These are phyloP conservation scores for Fusarium sp. DNA, from an alignment of 2,329 filamentous ascomycete genomes.

Conservation along the genomic window DNA sequence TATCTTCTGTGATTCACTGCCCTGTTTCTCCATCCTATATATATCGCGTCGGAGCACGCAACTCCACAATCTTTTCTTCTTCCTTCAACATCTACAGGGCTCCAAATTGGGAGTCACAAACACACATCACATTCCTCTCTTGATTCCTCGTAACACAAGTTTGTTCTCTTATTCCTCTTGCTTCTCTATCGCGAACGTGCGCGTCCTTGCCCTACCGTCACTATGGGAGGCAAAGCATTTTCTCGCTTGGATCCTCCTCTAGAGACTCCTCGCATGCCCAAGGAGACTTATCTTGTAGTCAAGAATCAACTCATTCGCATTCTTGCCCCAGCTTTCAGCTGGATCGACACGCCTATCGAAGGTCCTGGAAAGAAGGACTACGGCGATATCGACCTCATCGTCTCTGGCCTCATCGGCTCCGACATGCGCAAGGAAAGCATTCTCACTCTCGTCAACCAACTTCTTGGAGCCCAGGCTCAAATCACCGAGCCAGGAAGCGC, in stretches of 20 bases:
- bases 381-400: slow-evolving; percentile 80
- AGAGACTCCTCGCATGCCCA: slow-evolving; percentile 73
- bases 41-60: neutral
- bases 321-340: slow-evolving; percentile 60
- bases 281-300: slow-evolving; percentile 64
- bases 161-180: neutral
- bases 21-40: neutral
- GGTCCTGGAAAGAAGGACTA: slow-evolving; percentile 74
- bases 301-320: slow-evolving; percentile 58
- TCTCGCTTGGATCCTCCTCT: slow-evolving; percentile 58
- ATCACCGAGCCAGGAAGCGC: slow-evolving; percentile 44
- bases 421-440: slow-evolving; percentile 21
- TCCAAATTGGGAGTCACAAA: slow-evolving; percentile 1
- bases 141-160: neutral
- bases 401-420: slow-evolving; percentile 53
- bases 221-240: slow-evolving; percentile 76
- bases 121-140: neutral
- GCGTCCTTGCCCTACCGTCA: neutral
- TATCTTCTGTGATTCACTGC: neutral
- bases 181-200: neutral
- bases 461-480: slow-evolving; percentile 58
- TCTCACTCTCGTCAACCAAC: slow-evolving; percentile 48
- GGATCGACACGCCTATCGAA: slow-evolving; percentile 71
- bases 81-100: neutral
- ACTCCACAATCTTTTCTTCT: neutral